Conservation (phyloP, 371 early-diverging fungal species). For the Amoeboaphelidium occidentale region DNA sequence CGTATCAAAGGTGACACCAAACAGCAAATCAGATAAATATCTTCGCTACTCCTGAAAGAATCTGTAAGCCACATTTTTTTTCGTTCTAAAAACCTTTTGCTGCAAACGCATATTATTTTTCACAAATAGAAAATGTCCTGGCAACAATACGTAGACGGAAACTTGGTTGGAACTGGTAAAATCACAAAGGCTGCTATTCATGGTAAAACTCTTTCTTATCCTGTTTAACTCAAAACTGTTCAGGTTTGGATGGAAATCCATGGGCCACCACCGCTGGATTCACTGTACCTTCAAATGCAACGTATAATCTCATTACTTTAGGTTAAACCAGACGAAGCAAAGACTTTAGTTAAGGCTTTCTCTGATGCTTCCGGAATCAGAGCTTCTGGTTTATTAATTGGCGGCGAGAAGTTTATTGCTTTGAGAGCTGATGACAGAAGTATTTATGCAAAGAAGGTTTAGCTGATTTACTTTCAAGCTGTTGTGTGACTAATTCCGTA, state of each 20-base stretch:
- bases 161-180: constrained; percentile 48
- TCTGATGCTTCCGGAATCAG: constrained; percentile 25
- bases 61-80: too few relatives aligned
- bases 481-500: constrained; percentile 7
- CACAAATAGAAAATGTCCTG: constrained; percentile 36
- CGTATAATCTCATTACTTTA: not conserved
- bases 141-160: constrained; percentile 62
- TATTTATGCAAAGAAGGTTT: constrained; percentile 50
- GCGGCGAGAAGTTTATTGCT: constrained; percentile 29
- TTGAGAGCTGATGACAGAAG: constrained; percentile 32
- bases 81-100: too few relatives aligned
- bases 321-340: constrained; percentile 20
- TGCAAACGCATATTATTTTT: too few relatives aligned
- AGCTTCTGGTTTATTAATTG: constrained; percentile 36
- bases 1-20: too few relatives aligned
- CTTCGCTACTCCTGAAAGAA: too few relatives aligned
- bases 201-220: too few relatives aligned
- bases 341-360: constrained; percentile 33
- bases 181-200: constrained; percentile 42
- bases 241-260: constrained; percentile 37
- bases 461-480: not conserved
- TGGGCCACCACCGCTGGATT: constrained; percentile 58
- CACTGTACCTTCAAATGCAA: constrained; percentile 15
- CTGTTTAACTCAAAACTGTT: too few relatives aligned
- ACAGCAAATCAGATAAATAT: too few relatives aligned